phyloP scores from a whole-genome alignment of 768 basidiomycete genomes.

The Rhodotorula kratochvilovae region DNA sequence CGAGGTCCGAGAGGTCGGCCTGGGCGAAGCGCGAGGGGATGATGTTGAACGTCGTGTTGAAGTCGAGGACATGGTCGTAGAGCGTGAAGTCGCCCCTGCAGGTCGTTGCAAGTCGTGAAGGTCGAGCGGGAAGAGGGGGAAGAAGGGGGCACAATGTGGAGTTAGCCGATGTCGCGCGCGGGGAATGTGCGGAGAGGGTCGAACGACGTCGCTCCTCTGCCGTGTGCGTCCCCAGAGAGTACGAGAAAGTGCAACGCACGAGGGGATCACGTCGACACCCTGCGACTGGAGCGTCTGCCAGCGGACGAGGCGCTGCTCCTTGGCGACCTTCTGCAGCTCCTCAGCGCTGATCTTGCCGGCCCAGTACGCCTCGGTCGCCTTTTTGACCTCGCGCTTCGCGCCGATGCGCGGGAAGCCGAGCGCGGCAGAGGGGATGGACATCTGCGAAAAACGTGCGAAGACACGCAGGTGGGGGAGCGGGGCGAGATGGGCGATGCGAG shows the following conservation, averaged over 20 bases:
- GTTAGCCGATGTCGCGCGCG: neutral
- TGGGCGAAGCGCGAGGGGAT: slow-evolving; percentile 90
- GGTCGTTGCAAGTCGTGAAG: slow-evolving; percentile 37
- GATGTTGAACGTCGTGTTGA: slow-evolving; percentile 91
- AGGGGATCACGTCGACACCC: slow-evolving; percentile 85
- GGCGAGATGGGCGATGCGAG: neutral
- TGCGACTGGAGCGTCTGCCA: slow-evolving; percentile 80
- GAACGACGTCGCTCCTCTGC: neutral
- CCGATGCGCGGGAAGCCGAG: slow-evolving; percentile 92
- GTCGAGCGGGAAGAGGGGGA: slow-evolving; percentile 29
- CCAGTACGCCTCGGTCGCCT: slow-evolving; percentile 95
- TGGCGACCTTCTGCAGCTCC: slow-evolving; percentile 79
- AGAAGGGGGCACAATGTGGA: neutral
- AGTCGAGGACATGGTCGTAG: slow-evolving; percentile 97
- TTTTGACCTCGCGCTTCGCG: slow-evolving; percentile 57
- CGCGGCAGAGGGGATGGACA: slow-evolving; percentile 59
- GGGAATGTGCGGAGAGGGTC: too few relatives aligned
- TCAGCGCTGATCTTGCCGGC: slow-evolving; percentile 80
- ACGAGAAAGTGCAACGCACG: too few relatives aligned
- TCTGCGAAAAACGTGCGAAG: neutral
- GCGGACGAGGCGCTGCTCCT: slow-evolving; percentile 78
- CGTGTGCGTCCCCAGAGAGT: too few relatives aligned
- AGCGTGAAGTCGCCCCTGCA: slow-evolving; percentile 93
- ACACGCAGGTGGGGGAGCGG: neutral
- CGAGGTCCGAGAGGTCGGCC: slow-evolving; percentile 77